phyloP scores from a whole-genome alignment of 257 asterid genomes.

The Orobanche coerulescens region DNA sequence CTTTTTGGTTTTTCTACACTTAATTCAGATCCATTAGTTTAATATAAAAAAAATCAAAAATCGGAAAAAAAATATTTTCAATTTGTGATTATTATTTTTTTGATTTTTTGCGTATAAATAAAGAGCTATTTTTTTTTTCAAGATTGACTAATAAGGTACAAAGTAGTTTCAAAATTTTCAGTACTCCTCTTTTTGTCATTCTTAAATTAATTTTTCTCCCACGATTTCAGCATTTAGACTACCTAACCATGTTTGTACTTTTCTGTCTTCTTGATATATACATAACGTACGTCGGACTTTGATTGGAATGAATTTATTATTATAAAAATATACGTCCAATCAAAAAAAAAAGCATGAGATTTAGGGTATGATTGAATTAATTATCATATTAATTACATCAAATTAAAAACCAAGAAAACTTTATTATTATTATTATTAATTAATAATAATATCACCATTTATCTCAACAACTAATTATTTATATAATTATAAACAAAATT shows the following conservation, averaged over 20 bases:
- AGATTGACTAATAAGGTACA: too few relatives aligned
- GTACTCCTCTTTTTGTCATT: not conserved
- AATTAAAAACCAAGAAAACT: too few relatives aligned
- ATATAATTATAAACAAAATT: too few relatives aligned
- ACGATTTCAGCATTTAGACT: slow-evolving; percentile 1
- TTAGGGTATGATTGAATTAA: slow-evolving; percentile 1
- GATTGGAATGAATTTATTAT: slow-evolving; percentile 3
- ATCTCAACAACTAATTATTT: not conserved
- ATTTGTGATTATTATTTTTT: too few relatives aligned
- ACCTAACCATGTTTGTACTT: slow-evolving; percentile 20
- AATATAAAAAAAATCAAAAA: too few relatives aligned
- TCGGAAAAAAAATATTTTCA: too few relatives aligned
- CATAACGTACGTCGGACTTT: slow-evolving; percentile 13
- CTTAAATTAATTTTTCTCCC: not conserved
- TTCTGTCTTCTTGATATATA: not conserved
- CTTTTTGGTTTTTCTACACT: too few relatives aligned
- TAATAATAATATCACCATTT: not conserved
- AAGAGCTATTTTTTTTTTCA: too few relatives aligned
- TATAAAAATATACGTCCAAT: slow-evolving; percentile 10
- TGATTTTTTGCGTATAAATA: too few relatives aligned
- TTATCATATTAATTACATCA: too few relatives aligned
- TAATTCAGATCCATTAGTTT: too few relatives aligned
- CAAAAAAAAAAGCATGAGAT: slow-evolving; percentile 22
- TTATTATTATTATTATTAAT: not conserved
- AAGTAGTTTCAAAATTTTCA: too few relatives aligned